A percentile compares a stretch with the other conserved stretches of the same genome.
Conservation (phyloP, 495 filamentous ascomycete genomes). For the Bombardia bombarda region DNA sequence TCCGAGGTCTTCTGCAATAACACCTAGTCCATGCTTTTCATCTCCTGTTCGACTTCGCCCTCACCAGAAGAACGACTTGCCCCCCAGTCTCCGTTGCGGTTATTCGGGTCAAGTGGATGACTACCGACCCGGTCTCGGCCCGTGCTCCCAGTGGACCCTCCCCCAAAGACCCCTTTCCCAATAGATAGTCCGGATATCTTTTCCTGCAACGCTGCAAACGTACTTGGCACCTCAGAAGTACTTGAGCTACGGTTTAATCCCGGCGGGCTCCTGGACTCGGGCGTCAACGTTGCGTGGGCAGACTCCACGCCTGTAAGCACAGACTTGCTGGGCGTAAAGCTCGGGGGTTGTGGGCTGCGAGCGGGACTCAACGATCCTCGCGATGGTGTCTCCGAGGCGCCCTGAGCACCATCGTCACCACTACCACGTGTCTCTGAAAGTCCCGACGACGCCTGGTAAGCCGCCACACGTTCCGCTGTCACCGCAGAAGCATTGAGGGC, state of each 20-base stretch:
- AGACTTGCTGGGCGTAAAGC: slow-evolving; percentile 29
- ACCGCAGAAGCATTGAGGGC: slow-evolving; percentile 36
- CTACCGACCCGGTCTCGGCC: slow-evolving; percentile 5
- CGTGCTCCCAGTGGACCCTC: slow-evolving; percentile 4
- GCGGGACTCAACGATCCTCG: slow-evolving; percentile 12
- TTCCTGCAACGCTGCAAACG: slow-evolving; percentile 36
- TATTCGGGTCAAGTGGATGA: not conserved
- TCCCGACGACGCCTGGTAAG: slow-evolving; percentile 17
- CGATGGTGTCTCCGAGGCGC: slow-evolving; percentile 12
- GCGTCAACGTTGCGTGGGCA: slow-evolving; percentile 32
- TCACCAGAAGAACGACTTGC: slow-evolving; percentile 3
- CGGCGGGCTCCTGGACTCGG: slow-evolving; percentile 19
- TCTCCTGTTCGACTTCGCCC: slow-evolving; percentile 17
- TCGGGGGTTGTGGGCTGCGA: slow-evolving; percentile 26
- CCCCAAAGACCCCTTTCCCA: slow-evolving; percentile 23
- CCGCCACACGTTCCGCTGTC: slow-evolving; percentile 23
- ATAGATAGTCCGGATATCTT: slow-evolving; percentile 41
- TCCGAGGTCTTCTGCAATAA: no score
- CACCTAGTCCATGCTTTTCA: slow-evolving; percentile 24
- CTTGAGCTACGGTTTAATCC: slow-evolving; percentile 32
- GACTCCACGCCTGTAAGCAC: slow-evolving; percentile 34
- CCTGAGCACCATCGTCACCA: no score
- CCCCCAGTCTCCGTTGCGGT: not conserved
- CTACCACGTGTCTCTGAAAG: slow-evolving; percentile 8
- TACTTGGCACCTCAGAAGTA: slow-evolving; percentile 30